phyloP scores from a whole-genome alignment of 352 stramenopile genomes.

The Pythium aquatile region DNA sequence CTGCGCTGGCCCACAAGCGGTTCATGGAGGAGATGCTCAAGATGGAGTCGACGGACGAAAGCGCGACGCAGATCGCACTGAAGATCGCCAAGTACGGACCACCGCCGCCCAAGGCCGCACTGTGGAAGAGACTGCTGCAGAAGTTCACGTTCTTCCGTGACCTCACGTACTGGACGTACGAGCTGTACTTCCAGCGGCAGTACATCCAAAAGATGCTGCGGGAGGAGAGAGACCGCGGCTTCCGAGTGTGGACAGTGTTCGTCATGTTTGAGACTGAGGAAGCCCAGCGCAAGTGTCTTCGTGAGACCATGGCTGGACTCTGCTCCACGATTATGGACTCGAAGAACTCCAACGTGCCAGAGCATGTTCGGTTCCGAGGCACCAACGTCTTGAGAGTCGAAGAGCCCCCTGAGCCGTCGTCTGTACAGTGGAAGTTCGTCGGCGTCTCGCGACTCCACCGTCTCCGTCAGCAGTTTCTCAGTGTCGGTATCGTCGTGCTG shows the following conservation, averaged over 20 bases:
- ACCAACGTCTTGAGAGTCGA: conserved; percentile 69
- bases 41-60: conserved; percentile 54
- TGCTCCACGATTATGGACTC: conserved; percentile 47
- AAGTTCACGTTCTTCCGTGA: conserved; percentile 44
- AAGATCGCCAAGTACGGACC: conserved; percentile 37
- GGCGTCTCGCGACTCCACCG: conserved; percentile 38
- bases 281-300: conserved; percentile 51
- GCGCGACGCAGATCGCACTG: conserved; percentile 31
- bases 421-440: conserved; percentile 70
- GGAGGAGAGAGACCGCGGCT: conserved; percentile 28
- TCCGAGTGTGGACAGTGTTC: conserved; percentile 70
- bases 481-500: conserved; percentile 38
- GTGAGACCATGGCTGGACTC: conserved; percentile 47
- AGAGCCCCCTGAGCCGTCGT: conserved; percentile 61
- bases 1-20: conserved; percentile 53
- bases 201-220: conserved; percentile 36
- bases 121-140: conserved; percentile 38
- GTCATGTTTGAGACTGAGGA: conserved; percentile 77
- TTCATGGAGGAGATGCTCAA: conserved; percentile 71
- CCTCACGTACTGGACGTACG: conserved; percentile 54
- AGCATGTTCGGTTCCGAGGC: conserved; percentile 57
- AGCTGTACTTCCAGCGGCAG: conserved; percentile 48
- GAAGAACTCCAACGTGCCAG: conserved; percentile 27
- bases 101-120: conserved; percentile 21
- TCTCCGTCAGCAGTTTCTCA: conserved; percentile 47